A percentile compares a stretch with the other conserved stretches of the same genome.
These are phyloP conservation scores for Colletotrichum sp. DNA, from an alignment of 2,329 filamentous ascomycete genomes.

Conservation along the genomic window DNA sequence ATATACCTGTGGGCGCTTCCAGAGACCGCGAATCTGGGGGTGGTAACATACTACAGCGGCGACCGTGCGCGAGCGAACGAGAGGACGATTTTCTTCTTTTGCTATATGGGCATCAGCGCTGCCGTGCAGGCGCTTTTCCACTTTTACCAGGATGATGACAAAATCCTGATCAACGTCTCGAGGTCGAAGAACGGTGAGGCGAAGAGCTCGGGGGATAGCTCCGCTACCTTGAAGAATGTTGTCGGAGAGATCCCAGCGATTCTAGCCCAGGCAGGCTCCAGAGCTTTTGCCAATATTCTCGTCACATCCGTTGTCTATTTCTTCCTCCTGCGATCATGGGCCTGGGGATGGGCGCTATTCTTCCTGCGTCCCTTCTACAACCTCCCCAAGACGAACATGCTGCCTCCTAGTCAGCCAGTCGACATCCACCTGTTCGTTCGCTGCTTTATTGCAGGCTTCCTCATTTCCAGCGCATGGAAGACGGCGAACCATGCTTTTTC, in stretches of 20 bases:
- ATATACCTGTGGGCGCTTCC: slow-evolving; percentile 78
- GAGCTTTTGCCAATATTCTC: slow-evolving; percentile 43
- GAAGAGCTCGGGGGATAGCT: slow-evolving; percentile 1
- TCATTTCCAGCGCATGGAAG: slow-evolving; percentile 78
- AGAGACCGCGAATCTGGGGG: slow-evolving; percentile 65
- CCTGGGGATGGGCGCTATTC: slow-evolving; percentile 73
- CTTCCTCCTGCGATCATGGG: slow-evolving; percentile 62
- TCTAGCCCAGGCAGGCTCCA: slow-evolving; percentile 41
- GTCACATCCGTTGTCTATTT: slow-evolving; percentile 65
- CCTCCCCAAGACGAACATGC: slow-evolving; percentile 73
- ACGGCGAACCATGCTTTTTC: slow-evolving; percentile 79
- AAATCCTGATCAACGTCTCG: slow-evolving; percentile 54
- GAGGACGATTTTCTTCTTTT: slow-evolving; percentile 79
- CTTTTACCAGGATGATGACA: slow-evolving; percentile 76
- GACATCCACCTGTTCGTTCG: slow-evolving; percentile 60
- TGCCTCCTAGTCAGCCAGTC: slow-evolving; percentile 62
- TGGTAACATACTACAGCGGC: slow-evolving; percentile 73
- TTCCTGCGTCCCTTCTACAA: slow-evolving; percentile 77
- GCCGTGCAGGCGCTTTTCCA: slow-evolving; percentile 73
- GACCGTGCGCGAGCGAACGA: slow-evolving; percentile 85
- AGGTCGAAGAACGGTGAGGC: slow-evolving; percentile 26
- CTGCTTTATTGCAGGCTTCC: slow-evolving; percentile 64
- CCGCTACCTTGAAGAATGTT: slow-evolving; percentile 37
- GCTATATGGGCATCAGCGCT: slow-evolving; percentile 72
- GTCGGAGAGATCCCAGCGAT: slow-evolving; percentile 43